Evolutionary conservation across 2,329 filamentous ascomycete species (phyloP), one percentile per base, ranked within the genome.

Genomic region (Zymoseptoria passerinii): DNA sequence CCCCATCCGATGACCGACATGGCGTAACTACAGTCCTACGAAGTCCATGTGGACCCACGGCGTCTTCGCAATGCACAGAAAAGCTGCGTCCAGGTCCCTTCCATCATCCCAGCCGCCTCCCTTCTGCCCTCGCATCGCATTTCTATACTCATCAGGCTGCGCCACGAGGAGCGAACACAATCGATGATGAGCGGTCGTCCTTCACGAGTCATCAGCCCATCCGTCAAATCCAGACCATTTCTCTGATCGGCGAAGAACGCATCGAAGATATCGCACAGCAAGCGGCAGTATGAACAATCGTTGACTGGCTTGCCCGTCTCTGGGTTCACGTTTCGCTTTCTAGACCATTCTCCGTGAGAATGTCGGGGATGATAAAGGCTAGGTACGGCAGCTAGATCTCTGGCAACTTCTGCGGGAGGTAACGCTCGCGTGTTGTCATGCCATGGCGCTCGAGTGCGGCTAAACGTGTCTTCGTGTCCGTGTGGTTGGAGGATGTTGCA

Each of bases 401-500:
- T 19, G 13, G 16, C 6, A n/a, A 50, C 9, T n/a, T 44, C 13
- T n/a, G 13, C 35, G 6, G 10, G 13, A 13, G 13, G 35, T 13
- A 5, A 16, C 2, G 53, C 23, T 23, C 53, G 35, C 10, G 48
- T 23, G 13, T n/a, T 48, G 9, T 50, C 19, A 8, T 55, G 44
- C 19, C 44, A 50, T 10, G 53, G 53, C 8, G 35, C 18, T 50
- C 50, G 44, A 20, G 54, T 23, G n/a, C 28, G 23, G 10, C 54
- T 48, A 13, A 55, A 55, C 9, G 54, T 55, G 20, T 35, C 50
- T 18, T 55, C 54, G 27, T 50, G 54, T 2, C 48, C 40, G 28
- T 16, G 20, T 28, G 54, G 54, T 19, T 55, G 54, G 23, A 55
- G 48, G 20, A 51, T 55, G n/a, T 55, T 55, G 44, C 54, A 55